Evolutionary conservation across 1,139 yeast species (phyloP).

Genomic region (Kluyveromyces sp.): DNA sequence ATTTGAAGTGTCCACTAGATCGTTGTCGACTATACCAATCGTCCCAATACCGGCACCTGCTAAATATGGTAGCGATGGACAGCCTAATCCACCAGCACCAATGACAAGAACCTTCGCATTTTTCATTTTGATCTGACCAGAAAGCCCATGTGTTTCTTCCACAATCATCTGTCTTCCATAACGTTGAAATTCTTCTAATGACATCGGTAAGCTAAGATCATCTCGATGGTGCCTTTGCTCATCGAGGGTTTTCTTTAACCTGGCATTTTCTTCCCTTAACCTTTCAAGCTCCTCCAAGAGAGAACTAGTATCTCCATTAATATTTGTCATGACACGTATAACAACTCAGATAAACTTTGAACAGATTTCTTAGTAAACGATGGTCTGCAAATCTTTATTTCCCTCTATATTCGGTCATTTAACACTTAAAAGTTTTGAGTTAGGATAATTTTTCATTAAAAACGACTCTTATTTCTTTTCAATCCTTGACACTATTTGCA

Average conservation of each 20-base stretch:
- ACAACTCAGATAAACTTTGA: background rate
- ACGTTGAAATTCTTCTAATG: slow-evolving; percentile 59
- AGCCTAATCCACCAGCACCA: slow-evolving; percentile 97
- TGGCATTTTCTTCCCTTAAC: slow-evolving; percentile 22
- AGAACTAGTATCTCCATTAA: background rate
- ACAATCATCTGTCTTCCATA: slow-evolving; percentile 97
- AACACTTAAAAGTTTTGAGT: background rate
- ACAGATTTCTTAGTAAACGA: background rate
- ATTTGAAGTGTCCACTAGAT: slow-evolving; percentile 74
- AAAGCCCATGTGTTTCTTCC: slow-evolving; percentile 38
- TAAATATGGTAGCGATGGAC: slow-evolving; percentile 80
- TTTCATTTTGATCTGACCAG: slow-evolving; percentile 54
- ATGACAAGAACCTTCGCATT: slow-evolving; percentile 58
- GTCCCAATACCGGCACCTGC: slow-evolving; percentile 84
- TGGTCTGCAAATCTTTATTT: background rate
- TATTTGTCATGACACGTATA: background rate
- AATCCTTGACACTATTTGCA: background rate
- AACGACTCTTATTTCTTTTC: background rate
- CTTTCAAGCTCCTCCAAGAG: slow-evolving; percentile 17
- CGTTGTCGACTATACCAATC: slow-evolving; percentile 84
- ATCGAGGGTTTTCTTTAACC: slow-evolving; percentile 15
- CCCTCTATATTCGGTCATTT: no score
- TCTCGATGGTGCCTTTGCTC: background rate
- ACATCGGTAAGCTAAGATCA: slow-evolving; percentile 12
- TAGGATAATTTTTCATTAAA: background rate